Evolutionary conservation across 371 early-diverging fungal genomes (phyloP), one percentile per base, ranked within the genome.

Genomic region (Apophysomyces elegans): DNA sequence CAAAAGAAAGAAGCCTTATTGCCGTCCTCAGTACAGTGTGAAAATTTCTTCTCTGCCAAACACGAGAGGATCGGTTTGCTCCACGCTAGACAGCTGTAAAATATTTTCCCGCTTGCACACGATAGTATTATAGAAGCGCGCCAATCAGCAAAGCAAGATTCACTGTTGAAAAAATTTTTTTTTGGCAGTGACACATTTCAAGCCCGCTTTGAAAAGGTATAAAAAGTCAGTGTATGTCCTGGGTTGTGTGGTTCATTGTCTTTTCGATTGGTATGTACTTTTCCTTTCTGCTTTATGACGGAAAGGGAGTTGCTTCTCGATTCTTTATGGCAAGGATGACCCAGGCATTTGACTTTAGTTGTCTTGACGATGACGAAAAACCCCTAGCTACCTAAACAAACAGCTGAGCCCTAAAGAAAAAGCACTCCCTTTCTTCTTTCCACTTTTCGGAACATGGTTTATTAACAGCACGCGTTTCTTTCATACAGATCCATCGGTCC

Each of bases 331-430:
- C 54, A 65, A 77, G 67, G 80, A 80, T 80, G 80, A 80, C 56
- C 56, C 69, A 69, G 80, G 80, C 80, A 80, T 80, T 80, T 80
- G 80, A 75, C 80, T 80, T 80, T 80, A 80, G 76, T 66, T 66
- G 59, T 66, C 68, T 63, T 70, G 71, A 44, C 74, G 67, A 64
- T 80, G 80, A 80, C 75, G 80, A 80, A 71, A 75, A 77, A 71
- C 38, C 44, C 63, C 77, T 69, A 80, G 77, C 77, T 77, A 77
- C 77, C 80, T 74, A 62, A 62, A 63, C 68, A 63, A 63, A 59
- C 59, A 57, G 47, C 79, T 78, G 78, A 78, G 61, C 50, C 63
- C 46, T 57, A 39, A 54, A 37, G 37, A 58, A 65, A 62, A 58
- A 57, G 63, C 21, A 59, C 41, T 46, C 26, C 26, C 11, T 63